phyloP scores from a whole-genome alignment of 1,284 basidiomycete genomes.

The Abortiporus biennis region DNA sequence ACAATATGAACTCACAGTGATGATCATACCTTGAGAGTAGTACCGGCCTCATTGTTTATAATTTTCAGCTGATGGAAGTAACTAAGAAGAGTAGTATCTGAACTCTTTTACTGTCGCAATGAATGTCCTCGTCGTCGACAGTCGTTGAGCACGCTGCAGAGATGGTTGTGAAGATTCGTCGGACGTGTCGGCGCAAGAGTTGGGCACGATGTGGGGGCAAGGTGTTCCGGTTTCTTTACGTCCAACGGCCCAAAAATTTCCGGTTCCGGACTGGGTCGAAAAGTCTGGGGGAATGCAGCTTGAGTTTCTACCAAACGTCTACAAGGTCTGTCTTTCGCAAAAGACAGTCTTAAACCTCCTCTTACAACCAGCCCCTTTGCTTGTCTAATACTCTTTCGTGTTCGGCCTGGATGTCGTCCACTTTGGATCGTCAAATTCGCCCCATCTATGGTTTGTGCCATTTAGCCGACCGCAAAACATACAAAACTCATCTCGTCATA shows the following conservation, averaged over 20 bases:
- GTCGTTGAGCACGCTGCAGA: neutral
- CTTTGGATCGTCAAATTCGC: conserved; percentile 72
- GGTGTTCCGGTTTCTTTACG: conserved; percentile 1
- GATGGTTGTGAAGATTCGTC: too few species aligned
- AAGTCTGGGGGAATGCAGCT: neutral
- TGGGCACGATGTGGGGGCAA: neutral
- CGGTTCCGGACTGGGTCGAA: conserved; percentile 1
- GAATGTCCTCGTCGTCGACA: neutral
- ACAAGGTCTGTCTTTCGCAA: neutral
- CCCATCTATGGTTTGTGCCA: conserved; percentile 61
- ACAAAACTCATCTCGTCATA: conserved; percentile 8
- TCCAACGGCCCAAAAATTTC: conserved; percentile 3
- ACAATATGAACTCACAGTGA: neutral
- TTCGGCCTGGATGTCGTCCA: conserved; percentile 32
- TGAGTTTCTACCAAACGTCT: neutral
- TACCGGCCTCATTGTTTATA: neutral
- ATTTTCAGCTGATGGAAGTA: too few species aligned
- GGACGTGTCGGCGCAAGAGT: neutral
- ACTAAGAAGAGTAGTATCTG: neutral
- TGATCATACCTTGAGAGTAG: conserved; percentile 17
- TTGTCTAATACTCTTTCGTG: conserved; percentile 7
- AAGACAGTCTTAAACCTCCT: neutral
- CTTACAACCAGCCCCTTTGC: neutral
- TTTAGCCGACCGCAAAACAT: too few species aligned
- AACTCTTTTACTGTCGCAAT: neutral